These are phyloP conservation scores for Teratosphaeriaceae sp. DNA, from an alignment of 2,329 filamentous ascomycete species.

Conservation along the genomic window DNA sequence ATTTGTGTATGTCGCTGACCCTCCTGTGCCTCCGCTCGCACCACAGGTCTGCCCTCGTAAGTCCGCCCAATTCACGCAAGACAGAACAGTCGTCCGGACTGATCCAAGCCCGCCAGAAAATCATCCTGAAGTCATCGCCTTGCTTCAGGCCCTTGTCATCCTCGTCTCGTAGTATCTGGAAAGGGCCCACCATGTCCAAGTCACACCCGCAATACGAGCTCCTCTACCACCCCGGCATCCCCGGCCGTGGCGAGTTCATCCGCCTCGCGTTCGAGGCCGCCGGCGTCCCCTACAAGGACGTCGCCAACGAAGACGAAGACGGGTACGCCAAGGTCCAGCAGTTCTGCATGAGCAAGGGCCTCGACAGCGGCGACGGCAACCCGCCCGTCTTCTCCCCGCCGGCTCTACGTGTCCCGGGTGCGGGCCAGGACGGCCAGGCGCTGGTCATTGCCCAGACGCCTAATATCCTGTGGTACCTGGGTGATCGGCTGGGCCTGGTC, in stretches of 20 bases:
- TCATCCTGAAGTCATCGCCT: too few species aligned
- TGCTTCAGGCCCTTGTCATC: too few species aligned
- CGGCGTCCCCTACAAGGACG: conserved; percentile 58
- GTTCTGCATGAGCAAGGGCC: conserved; percentile 32
- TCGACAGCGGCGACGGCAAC: conserved; percentile 45
- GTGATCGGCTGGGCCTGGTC: conserved; percentile 51
- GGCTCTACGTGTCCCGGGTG: conserved; percentile 48
- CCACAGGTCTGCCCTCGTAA: too few species aligned
- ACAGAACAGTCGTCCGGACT: too few species aligned
- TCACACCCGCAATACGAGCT: conserved; percentile 27
- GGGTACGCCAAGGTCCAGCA: conserved; percentile 47
- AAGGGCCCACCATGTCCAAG: too few species aligned
- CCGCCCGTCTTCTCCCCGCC: conserved; percentile 63
- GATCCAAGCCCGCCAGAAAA: too few species aligned
- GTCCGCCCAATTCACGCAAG: too few species aligned
- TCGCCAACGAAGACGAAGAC: conserved; percentile 42
- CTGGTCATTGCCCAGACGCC: conserved; percentile 62
- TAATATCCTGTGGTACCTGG: conserved; percentile 69
- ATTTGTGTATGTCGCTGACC: not conserved
- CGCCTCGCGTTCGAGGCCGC: conserved; percentile 67
- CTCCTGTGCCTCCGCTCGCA: not conserved
- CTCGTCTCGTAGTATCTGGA: too few species aligned
- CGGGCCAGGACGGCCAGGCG: conserved; percentile 45
- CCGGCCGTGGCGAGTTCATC: conserved; percentile 68
- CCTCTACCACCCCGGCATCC: conserved; percentile 64